Base-by-base conservation (phyloP, 257 asterid species). In the Anisodus tanguticus region DNA sequence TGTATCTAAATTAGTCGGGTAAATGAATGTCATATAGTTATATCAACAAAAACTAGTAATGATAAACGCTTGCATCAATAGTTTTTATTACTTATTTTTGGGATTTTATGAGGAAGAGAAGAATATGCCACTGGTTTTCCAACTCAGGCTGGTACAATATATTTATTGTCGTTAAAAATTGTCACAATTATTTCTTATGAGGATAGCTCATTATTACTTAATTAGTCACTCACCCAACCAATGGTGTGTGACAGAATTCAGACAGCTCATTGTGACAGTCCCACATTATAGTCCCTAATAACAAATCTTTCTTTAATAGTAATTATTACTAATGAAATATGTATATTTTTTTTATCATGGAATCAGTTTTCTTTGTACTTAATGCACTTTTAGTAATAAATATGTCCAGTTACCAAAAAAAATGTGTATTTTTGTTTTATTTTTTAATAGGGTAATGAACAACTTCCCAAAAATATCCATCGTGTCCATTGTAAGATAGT, bases 251-350 rank as follows among this genome's bases (percentile, higher is more conserved):
- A 74, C 84, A 72, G 84, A 67, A 59, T 59, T 78, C 66, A 83
- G 86, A 88, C 91, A 91, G 90, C 91, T 89, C 92, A 89, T 87
- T 54, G 55, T 35, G 35, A 9, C 68, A 69, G 81, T 70, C 64
- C 82, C 64, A 77, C 64, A 77, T 77, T 53, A 77, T 53, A 53
- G 8, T 53, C 43, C 60, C 8, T 49, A 31, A 77, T 35, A 77
- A 53, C 49, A 22, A 9, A 4, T 49, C 12, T 53, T 15, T 53
- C 45, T 76, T 22, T 76, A 76, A 31, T 31, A 31, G 35, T 31
- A 31, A 31, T 31, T 31, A 1, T 31, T 31, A 31, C 35, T 31
- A 31, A 31, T 31, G 35, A 31, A 31, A 31, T 31, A 31, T 31
- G 35, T 31, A 31, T 31, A 31, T 31, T 41, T 41, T 41, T 41